Evolutionary conservation across 345 rosid genomes (phyloP), one percentile per base, ranked within the genome.

Genomic region (Brassica cretica): DNA sequence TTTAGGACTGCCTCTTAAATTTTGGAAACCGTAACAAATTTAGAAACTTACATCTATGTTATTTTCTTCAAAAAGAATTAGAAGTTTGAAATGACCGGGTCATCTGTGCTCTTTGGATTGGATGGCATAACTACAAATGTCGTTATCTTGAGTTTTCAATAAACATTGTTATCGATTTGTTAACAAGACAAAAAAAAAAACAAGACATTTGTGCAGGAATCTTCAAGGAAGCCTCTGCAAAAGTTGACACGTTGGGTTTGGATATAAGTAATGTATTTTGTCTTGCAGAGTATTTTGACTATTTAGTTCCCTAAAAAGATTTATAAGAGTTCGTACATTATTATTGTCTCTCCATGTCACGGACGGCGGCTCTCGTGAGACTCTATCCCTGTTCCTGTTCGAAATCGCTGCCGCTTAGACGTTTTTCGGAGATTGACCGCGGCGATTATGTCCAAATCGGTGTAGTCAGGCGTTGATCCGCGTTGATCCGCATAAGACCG

Each of bases 331-430:
- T 77, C 44, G 66, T 71, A 77, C 16, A 49, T 66, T 37, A 64
- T 64, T 64, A 41, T 55, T 77, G 80, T 64, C 49, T 37, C 33
- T 70, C 67, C 64, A 32, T 63, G 58, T 70, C 80, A 70, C 75
- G 80, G 75, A 70, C 75, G 70, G 29, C 75, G 75, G 80, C 75
- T 77, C 70, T 55, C 64, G 65, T 63, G 65, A 77, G 71, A 51
- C 58, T 63, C 24, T 21, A 21, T 21, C 24, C 24, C 24, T 21
- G 24, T 21, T 21, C 24, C 24, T 21, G 24, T 21, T 21, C 24
- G 24, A 21, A 21, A 21, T 21, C 24, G 24, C 24, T 21, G 24
- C 4, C 4, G 30, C 4, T 27, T 24, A 24, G 25, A 2, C 25
- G 25, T 24, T 24, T 2, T 27, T 27, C 1, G 30, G 30, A 27